These are phyloP conservation scores for Taphrina wiesneri DNA, from an alignment of 1,139 yeast genomes.

Conservation along the genomic window DNA sequence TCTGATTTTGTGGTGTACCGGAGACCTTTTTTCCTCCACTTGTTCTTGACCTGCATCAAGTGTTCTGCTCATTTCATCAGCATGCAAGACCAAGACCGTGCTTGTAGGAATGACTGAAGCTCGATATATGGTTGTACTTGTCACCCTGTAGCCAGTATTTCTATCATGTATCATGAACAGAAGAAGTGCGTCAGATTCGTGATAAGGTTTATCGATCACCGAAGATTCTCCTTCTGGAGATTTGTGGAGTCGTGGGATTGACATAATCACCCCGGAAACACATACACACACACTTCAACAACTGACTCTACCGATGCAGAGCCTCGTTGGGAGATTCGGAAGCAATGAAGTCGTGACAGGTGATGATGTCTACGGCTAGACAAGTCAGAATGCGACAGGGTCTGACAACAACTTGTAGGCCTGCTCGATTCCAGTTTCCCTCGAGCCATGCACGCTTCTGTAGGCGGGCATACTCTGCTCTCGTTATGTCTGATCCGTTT, in stretches of 20 bases:
- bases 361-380: too few relatives aligned
- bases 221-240: background rate
- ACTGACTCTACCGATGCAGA: too few relatives aligned
- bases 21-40: background rate
- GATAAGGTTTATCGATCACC: background rate
- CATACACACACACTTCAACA: too few relatives aligned
- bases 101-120: background rate
- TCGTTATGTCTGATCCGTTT: conserved; percentile 66
- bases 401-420: background rate
- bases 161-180: background rate
- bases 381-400: background rate
- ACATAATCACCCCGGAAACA: conserved; percentile 3
- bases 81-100: background rate
- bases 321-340: too few relatives aligned
- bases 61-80: background rate
- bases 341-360: background rate
- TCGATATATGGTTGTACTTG: background rate
- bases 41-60: background rate
- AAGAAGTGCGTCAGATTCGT: conserved; percentile 1
- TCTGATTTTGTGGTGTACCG: conserved; percentile 33
- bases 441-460: background rate
- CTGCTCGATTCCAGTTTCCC: background rate
- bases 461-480: conserved; percentile 11
- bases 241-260: background rate
- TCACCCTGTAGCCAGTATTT: background rate